These are phyloP conservation scores for Paracamarosporium sp. DNA, from an alignment of 2,329 filamentous ascomycete genomes.

Conservation along the genomic window DNA sequence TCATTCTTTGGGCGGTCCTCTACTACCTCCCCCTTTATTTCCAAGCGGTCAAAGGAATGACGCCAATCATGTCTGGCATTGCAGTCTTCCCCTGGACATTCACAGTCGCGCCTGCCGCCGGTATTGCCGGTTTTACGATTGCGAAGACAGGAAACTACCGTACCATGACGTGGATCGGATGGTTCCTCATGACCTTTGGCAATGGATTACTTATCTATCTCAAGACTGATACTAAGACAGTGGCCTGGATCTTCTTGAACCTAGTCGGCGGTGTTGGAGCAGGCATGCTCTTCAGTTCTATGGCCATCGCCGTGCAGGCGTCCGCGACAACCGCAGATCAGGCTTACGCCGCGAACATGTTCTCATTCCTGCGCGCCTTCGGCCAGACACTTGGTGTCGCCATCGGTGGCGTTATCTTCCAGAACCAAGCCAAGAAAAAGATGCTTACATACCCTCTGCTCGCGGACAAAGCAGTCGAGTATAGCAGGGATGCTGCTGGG, in stretches of 20 bases:
- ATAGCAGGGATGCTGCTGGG: conserved; percentile 64
- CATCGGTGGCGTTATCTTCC: conserved; percentile 72
- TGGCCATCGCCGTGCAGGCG: conserved; percentile 70
- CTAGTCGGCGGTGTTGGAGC: conserved; percentile 66
- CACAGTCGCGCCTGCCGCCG: conserved; percentile 67
- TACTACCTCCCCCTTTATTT: conserved; percentile 55
- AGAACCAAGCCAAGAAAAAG: conserved; percentile 66
- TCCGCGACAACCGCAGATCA: conserved; percentile 63
- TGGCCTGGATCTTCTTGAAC: conserved; percentile 67
- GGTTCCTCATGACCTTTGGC: conserved; percentile 65
- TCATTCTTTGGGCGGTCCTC: conserved; percentile 51
- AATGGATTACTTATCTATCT: conserved; percentile 63
- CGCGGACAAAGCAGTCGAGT: conserved; percentile 55
- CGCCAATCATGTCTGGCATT: conserved; percentile 47
- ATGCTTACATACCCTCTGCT: conserved; percentile 58
- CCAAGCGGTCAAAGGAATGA: conserved; percentile 49
- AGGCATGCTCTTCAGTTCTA: conserved; percentile 70
- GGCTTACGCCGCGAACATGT: conserved; percentile 68
- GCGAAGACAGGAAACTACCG: conserved; percentile 65
- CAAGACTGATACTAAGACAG: conserved; percentile 57
- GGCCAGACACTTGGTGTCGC: conserved; percentile 72
- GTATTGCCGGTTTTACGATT: conserved; percentile 62
- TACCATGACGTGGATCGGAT: conserved; percentile 67
- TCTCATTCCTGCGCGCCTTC: conserved; percentile 70
- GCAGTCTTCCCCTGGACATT: conserved; percentile 55